Percentiles rank a stretch among this genome's conserved stretches.
These are phyloP conservation scores for Jatropha curcas DNA, from an alignment of 345 rosid species.

Conservation along the genomic window DNA sequence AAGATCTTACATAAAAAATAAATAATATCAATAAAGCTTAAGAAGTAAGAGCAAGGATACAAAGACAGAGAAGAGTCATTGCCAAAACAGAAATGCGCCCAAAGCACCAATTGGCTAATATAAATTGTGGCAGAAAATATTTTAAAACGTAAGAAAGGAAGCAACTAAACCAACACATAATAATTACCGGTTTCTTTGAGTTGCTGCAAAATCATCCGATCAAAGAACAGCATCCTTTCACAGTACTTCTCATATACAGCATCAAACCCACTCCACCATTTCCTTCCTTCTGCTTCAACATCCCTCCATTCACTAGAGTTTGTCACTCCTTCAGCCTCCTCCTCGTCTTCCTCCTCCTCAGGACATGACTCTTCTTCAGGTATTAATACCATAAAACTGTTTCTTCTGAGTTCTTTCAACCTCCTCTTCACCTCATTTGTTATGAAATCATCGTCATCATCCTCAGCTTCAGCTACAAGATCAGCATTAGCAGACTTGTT, in stretches of 20 bases:
- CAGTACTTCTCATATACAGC: constrained; percentile 84
- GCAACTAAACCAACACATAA: constrained; percentile 1
- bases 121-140: not conserved
- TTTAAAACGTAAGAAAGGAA: constrained; percentile 15
- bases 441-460: constrained; percentile 93
- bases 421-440: constrained; percentile 92
- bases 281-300: constrained; percentile 82
- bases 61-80: not conserved
- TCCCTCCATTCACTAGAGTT: constrained; percentile 79
- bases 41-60: not conserved
- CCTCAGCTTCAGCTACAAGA: constrained; percentile 50
- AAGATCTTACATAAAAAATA: not conserved
- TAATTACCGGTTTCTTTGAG: constrained; percentile 61
- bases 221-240: constrained; percentile 84
- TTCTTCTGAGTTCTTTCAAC: constrained; percentile 81
- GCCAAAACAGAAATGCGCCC: not conserved
- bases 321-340: constrained; percentile 58
- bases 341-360: constrained; percentile 65
- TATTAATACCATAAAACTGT: constrained; percentile 90
- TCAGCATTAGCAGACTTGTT: constrained; percentile 36
- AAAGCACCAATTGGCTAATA: not conserved
- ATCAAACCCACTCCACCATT: constrained; percentile 98
- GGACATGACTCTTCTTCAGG: constrained; percentile 86
- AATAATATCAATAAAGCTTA: not conserved
- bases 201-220: constrained; percentile 65